phyloP scores from a whole-genome alignment of 129 eudicot species.

The Kitagawia praeruptora region DNA sequence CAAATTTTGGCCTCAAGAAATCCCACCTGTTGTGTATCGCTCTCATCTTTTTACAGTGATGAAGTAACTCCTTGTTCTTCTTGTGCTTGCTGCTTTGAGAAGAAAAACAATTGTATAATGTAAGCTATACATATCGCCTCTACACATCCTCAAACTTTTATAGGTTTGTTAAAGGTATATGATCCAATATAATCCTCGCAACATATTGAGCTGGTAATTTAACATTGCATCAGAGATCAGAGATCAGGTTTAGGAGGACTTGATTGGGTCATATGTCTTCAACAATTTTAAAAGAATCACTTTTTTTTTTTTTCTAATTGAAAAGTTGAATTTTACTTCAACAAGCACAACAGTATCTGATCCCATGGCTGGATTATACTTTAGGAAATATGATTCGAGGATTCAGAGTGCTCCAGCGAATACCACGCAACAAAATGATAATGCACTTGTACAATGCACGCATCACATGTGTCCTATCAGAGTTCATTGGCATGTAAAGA shows the following conservation, averaged over 20 bases:
- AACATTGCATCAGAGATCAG: too few species aligned
- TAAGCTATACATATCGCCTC: conserved; percentile 9
- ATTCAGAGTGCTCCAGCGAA: background rate
- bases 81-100: conserved; percentile 45
- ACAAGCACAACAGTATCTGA: background rate
- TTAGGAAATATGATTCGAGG: conserved; percentile 23
- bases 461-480: conserved; percentile 48
- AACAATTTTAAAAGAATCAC: too few species aligned
- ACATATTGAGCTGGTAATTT: background rate
- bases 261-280: too few species aligned
- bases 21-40: conserved; percentile 43
- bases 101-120: conserved; percentile 24
- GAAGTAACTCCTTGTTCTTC: conserved; percentile 44
- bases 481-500: conserved; percentile 63
- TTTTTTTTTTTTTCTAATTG: too few species aligned
- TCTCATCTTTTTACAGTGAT: conserved; percentile 46
- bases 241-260: too few species aligned
- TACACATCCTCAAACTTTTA: background rate
- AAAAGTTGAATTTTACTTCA: too few species aligned
- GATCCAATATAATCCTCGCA: background rate
- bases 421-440: conserved; percentile 10
- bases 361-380: conserved; percentile 3
- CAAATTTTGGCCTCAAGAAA: conserved; percentile 33
- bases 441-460: conserved; percentile 33
- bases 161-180: background rate